Base-by-base conservation (phyloP, 768 basidiomycete genomes). In the Boletus rufocinnamomeus region DNA sequence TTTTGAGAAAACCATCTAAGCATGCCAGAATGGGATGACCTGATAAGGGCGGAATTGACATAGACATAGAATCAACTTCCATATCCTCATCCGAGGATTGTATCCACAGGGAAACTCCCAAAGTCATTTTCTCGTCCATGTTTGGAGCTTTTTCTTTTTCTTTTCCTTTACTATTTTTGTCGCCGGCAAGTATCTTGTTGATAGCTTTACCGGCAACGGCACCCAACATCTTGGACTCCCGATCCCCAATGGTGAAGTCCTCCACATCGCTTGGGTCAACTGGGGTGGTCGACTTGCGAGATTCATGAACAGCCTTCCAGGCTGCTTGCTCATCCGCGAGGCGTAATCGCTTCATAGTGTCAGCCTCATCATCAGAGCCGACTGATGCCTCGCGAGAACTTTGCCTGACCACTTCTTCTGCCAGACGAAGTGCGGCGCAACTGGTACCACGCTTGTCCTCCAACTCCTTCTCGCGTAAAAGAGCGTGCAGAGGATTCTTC, bases 401-500 rank as follows among this genome's bases (percentile, higher is more conserved):
- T 51, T 73, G 70, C 38, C 64, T 69, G 4, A 77, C 57, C 14
- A 75, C 74, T 43, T 65, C 70, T 61, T 84, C 83, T 16, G 84
- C 85, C 16, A 68, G 78, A 59, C 69, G 74, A 53, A 83, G 65
- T 9, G 78, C 82, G 9, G 77, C 71, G 16, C 48, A 69, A 44
- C 78, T 79, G 28, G 76, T 74, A 16, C 74, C 72, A 23, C 62
- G 74, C 43, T 62, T 69, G 6, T 74, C 62, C 45, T 65, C 64
- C 27, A 65, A 44, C 19, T 62, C 59, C 65, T 84, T 86, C 69
- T 86, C 85, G 60, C 77, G 81, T 40, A 87, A 67, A 32, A 87
- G 77, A 2, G 74, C 78, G 50, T 77, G 79, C 23, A 89, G 75
- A 11, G 87, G 86, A 60, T 85, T 82, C 34, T n/a, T n/a, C 13